phyloP scores from a whole-genome alignment of 306 rosid species.

The Casuarina equisetifolia region DNA sequence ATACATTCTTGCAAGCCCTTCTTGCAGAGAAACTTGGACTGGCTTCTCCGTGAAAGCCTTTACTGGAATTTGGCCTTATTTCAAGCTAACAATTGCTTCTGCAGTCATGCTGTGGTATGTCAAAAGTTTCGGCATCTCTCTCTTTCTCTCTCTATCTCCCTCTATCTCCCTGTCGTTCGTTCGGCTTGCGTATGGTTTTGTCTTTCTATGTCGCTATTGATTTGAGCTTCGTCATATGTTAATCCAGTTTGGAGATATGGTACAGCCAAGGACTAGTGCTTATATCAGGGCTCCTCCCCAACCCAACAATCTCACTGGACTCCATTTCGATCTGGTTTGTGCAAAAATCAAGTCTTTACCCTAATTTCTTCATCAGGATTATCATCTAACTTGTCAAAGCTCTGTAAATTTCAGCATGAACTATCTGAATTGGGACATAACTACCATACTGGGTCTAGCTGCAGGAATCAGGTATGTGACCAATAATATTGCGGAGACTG shows the following conservation, averaged over 20 bases:
- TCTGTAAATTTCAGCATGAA: slow-evolving; percentile 55
- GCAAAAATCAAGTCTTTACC: no score
- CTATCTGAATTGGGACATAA: slow-evolving; percentile 61
- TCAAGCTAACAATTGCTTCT: slow-evolving; percentile 66
- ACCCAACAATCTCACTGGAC: slow-evolving; percentile 60
- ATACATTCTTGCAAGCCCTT: slow-evolving; percentile 61
- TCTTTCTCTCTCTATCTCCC: background rate
- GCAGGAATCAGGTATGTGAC: slow-evolving; percentile 65
- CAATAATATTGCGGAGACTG: background rate
- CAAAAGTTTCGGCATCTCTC: background rate
- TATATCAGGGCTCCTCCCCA: slow-evolving; percentile 64
- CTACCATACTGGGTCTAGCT: slow-evolving; percentile 63
- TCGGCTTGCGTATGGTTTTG: no score
- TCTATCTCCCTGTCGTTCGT: background rate
- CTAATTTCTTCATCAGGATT: background rate
- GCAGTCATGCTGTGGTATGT: slow-evolving; percentile 67
- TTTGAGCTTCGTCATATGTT: slow-evolving; percentile 6
- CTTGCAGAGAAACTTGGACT: slow-evolving; percentile 72
- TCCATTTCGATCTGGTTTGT: slow-evolving; percentile 56
- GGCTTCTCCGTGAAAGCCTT: slow-evolving; percentile 65
- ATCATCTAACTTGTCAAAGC: background rate
- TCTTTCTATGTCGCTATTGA: no score
- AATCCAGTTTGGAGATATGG: slow-evolving; percentile 81
- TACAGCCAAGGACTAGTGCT: slow-evolving; percentile 70
- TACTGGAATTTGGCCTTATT: slow-evolving; percentile 68